A percentile compares a stretch with the other conserved stretches of the same genome.
Conservation (phyloP, 2,329 filamentous ascomycete genomes). For the Acrodontium crateriforme region DNA sequence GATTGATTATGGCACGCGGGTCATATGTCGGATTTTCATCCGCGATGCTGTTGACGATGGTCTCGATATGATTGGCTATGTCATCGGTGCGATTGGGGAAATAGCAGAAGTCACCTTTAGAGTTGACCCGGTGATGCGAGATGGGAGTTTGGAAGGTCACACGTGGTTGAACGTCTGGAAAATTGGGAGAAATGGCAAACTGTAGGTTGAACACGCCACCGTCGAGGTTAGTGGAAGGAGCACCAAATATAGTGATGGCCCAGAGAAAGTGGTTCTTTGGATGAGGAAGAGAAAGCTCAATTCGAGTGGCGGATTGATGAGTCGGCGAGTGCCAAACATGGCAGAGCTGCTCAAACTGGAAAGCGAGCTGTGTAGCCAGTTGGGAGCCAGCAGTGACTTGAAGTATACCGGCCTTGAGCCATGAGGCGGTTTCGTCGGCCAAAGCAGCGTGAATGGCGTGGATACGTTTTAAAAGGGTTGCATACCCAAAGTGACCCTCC, state of each 20-base stretch:
- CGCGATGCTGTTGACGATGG: conserved; percentile 68
- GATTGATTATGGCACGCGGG: conserved; percentile 73
- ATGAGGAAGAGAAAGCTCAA: conserved; percentile 64
- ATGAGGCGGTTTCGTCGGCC: conserved; percentile 55
- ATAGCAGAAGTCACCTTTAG: conserved; percentile 72
- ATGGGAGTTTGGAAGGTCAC: conserved; percentile 67
- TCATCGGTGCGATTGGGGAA: conserved; percentile 59
- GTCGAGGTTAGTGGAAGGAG: conserved; percentile 84
- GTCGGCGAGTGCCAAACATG: conserved; percentile 49
- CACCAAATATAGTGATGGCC: conserved; percentile 77
- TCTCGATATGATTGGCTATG: conserved; percentile 68
- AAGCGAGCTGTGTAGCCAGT: conserved; percentile 66
- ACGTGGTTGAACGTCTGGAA: conserved; percentile 78
- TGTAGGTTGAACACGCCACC: conserved; percentile 77
- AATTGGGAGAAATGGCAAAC: conserved; percentile 66
- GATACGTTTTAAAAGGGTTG: conserved; percentile 56
- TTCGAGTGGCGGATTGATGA: conserved; percentile 44
- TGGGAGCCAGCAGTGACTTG: conserved; percentile 53
- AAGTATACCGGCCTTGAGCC: conserved; percentile 55
- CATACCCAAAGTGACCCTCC: conserved; percentile 76
- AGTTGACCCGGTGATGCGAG: conserved; percentile 76
- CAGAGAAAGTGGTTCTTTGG: conserved; percentile 74
- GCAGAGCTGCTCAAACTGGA: conserved; percentile 72
- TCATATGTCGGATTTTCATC: conserved; percentile 83
- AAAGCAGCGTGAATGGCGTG: conserved; percentile 54